These are phyloP conservation scores for Penicillium canescens DNA, from an alignment of 495 filamentous ascomycete species.

Conservation along the genomic window DNA sequence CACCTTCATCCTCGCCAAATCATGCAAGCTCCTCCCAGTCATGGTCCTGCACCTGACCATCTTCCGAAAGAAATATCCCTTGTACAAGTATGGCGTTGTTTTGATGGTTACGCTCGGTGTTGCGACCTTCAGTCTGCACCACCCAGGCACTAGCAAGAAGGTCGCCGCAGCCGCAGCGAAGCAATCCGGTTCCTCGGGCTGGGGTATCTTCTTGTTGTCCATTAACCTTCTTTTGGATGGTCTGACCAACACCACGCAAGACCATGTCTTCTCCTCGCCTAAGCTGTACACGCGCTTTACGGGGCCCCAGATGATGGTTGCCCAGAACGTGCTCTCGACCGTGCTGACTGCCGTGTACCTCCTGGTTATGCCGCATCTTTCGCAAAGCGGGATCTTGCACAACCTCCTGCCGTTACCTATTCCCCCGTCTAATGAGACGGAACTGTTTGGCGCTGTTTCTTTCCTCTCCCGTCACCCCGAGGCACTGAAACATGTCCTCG, in stretches of 20 bases:
- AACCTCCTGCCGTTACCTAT: constrained; percentile 66
- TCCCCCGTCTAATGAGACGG: constrained; percentile 55
- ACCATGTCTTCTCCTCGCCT: constrained; percentile 78
- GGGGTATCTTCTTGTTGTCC: constrained; percentile 82
- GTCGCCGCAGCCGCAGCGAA: constrained; percentile 49
- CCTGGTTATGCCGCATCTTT: constrained; percentile 74
- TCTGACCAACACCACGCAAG: constrained; percentile 93
- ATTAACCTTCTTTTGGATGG: constrained; percentile 96
- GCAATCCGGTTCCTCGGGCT: constrained; percentile 58
- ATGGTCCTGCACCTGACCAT: constrained; percentile 95
- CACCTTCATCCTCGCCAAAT: constrained; percentile 97
- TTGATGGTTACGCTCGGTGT: constrained; percentile 87
- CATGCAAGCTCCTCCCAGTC: constrained; percentile 95
- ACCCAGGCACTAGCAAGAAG: constrained; percentile 72
- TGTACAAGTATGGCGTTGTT: constrained; percentile 97
- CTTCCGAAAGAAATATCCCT: constrained; percentile 85
- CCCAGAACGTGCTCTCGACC: constrained; percentile 86
- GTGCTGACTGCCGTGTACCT: constrained; percentile 74
- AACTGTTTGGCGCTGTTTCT: constrained; percentile 73
- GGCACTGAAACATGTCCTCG: constrained; percentile 81
- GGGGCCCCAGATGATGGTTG: constrained; percentile 99
- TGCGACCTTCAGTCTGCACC: constrained; percentile 89
- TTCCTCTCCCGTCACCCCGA: constrained; percentile 78
- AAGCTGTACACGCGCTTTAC: constrained; percentile 66
- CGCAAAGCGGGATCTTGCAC: constrained; percentile 60